Percentiles rank a stretch among this genome's conserved stretches.
phyloP scores from a whole-genome alignment of 2,329 filamentous ascomycete species.

The Fusarium tuaranense region DNA sequence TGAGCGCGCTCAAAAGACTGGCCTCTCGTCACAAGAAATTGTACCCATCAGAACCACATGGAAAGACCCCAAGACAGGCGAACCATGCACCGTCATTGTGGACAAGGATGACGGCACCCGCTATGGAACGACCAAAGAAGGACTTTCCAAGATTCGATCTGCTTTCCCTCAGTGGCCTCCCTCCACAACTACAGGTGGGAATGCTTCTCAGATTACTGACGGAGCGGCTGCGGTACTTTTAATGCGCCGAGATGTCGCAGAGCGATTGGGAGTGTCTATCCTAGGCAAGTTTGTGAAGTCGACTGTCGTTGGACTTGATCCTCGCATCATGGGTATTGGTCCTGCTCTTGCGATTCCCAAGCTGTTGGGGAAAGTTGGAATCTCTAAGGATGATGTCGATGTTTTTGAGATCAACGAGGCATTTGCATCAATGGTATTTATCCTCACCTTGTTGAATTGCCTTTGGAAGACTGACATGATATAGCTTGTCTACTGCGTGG shows the following conservation, averaged over 20 bases:
- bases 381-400: neutral
- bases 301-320: neutral
- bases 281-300: neutral
- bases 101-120: neutral
- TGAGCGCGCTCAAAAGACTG: neutral
- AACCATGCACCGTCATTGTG: neutral
- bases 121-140: neutral
- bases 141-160: neutral
- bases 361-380: neutral
- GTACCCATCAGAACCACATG: neutral
- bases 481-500: neutral
- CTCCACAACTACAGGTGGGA: neutral
- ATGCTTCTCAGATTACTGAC: neutral
- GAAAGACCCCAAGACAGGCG: neutral
- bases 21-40: neutral
- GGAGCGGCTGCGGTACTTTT: neutral
- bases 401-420: neutral
- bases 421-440: neutral
- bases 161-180: neutral
- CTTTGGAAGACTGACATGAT: neutral
- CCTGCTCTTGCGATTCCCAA: neutral
- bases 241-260: neutral
- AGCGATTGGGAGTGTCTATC: neutral
- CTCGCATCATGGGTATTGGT: neutral
- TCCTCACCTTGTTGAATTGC: neutral